A percentile compares a stretch with the other conserved stretches of the same genome.
These are phyloP conservation scores for Neurospora sp. DNA, from an alignment of 495 filamentous ascomycete genomes.

Conservation along the genomic window DNA sequence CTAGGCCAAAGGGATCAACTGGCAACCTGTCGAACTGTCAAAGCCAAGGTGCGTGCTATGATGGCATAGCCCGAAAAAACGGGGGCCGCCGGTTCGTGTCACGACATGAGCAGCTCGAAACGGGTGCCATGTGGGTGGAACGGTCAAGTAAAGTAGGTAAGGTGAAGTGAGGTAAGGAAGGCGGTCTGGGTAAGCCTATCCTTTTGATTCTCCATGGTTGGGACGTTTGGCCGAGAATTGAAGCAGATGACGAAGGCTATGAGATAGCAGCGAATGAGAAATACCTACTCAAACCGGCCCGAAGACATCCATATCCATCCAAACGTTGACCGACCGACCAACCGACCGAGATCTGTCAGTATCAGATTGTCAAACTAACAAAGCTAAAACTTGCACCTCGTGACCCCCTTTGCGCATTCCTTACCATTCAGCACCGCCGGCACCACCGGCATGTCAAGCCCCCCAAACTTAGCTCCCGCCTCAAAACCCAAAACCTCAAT, in stretches of 20 bases:
- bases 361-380: background rate
- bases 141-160: background rate
- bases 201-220: background rate
- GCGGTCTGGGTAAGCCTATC: background rate
- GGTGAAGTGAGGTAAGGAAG: background rate
- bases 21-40: background rate
- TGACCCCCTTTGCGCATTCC: background rate
- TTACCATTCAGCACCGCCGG: background rate
- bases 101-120: background rate
- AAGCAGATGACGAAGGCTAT: background rate
- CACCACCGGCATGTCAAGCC: background rate
- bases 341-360: background rate
- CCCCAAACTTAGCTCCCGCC: background rate
- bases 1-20: background rate
- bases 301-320: background rate
- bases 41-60: background rate
- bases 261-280: background rate
- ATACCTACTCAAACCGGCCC: background rate
- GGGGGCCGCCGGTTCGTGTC: background rate
- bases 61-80: background rate
- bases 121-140: background rate
- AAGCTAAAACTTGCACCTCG: background rate
- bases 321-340: background rate
- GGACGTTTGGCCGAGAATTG: background rate
- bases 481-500: background rate